Conservation (phyloP, 495 filamentous ascomycete species). For the Ascobolus immersus region DNA sequence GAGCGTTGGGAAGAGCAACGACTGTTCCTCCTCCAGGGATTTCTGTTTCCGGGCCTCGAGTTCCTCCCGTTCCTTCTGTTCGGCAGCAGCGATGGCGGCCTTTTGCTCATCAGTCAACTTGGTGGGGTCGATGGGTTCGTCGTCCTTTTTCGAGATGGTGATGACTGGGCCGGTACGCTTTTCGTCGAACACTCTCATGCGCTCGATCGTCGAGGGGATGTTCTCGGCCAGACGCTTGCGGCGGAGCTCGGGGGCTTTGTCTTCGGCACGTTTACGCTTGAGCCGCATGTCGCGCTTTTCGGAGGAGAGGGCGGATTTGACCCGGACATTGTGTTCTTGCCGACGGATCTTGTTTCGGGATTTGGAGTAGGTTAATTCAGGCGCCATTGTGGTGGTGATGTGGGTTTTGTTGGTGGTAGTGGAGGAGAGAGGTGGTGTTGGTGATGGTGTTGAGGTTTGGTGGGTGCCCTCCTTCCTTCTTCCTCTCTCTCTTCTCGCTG, state of each 20-base stretch:
- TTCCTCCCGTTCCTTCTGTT: constrained; percentile 23
- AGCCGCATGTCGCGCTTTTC: constrained; percentile 52
- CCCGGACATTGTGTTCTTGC: constrained; percentile 44
- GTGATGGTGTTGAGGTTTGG: too few species aligned
- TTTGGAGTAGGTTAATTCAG: too few species aligned
- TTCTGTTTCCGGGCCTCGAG: constrained; percentile 57
- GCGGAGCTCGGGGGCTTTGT: constrained; percentile 51
- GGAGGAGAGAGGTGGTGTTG: too few species aligned
- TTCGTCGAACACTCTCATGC: constrained; percentile 82
- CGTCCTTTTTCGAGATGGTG: constrained; percentile 33
- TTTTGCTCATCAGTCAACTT: constrained; percentile 12
- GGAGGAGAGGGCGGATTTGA: constrained; percentile 48
- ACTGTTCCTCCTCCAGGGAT: constrained; percentile 25
- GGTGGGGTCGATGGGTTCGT: constrained; percentile 18
- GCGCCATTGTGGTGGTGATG: too few species aligned
- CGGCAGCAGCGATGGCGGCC: constrained; percentile 21
- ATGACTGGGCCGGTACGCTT: constrained; percentile 46
- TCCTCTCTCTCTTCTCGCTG: too few species aligned
- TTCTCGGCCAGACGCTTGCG: constrained; percentile 48
- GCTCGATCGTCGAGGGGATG: constrained; percentile 59
- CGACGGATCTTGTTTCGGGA: constrained; percentile 48
- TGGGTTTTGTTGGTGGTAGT: too few species aligned
- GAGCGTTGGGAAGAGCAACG: constrained; percentile 41
- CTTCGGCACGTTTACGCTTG: constrained; percentile 55
- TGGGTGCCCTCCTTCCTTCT: too few species aligned